Base-by-base conservation (phyloP, 192 early-diverging fungal genomes). In the Coemansia sp. region DNA sequence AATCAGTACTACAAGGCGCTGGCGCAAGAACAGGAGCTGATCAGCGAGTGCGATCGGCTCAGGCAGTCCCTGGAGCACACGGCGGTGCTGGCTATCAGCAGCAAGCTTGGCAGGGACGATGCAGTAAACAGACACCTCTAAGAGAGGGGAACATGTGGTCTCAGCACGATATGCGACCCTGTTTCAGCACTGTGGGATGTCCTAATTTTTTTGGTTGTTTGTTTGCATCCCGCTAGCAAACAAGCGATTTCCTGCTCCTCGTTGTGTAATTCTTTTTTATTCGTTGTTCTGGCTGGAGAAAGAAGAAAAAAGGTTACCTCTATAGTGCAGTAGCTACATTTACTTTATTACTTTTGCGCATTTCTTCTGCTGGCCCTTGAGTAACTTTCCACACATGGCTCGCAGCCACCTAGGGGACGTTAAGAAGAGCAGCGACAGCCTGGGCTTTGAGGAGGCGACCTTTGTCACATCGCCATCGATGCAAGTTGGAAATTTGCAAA, bases 401-500 rank as follows among this genome's bases (percentile, higher is more conserved):
- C 53, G 31, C 53, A 35, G 53, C 32, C n/a, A 56, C 53, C 32
- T 19, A 3, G 53, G 32, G 5, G 53, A n/a, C 7, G 53, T 19
- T 20, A 60, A 37, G 59, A 47, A 46, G 32, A 64, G 65, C 58
- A 68, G 63, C 47, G 71, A 70, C 59, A 69, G 70, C 64, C 35
- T 59, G 19, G 71, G 64, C 35, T 79, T 70, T 61, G 71, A 63
- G 36, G 67, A 69, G 67, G 70, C 71, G 27, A 67, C 76, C 14
- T 73, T 79, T 46, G 71, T 68, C 65, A 62, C 76, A 19, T 60
- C 51, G 17, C 57, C 65, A 32, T n/a, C 32, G 15, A n/a, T 35
- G 17, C 53, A 56, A 10, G 32, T 29, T 6, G 15, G 29, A 56
- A 31, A 35, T 35, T 56, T 27, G 6, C 53, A 35, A 7, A 10